Evolutionary conservation across 192 early-diverging fungal genomes (phyloP).

Genomic region (Entomortierella beljakovae): DNA sequence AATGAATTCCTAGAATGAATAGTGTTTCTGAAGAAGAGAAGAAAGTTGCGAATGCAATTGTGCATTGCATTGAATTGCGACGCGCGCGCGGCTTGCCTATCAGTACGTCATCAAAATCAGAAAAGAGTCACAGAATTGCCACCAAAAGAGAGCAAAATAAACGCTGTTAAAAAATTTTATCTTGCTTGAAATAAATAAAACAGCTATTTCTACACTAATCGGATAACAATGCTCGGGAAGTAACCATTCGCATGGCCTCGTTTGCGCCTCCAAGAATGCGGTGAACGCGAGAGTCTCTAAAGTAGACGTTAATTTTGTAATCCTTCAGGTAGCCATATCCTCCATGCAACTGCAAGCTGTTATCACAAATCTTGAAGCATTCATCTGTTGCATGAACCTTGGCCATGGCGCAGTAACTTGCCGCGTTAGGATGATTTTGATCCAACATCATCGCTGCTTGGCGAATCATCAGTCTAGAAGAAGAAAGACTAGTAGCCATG

Average conservation of each 20-base stretch:
- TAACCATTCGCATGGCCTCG: conserved; percentile 70
- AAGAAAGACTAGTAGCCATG: conserved; percentile 61
- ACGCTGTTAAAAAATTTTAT: no score
- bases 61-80: no score
- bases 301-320: conserved; percentile 68
- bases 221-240: conserved; percentile 59
- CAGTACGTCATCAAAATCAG: no score
- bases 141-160: no score
- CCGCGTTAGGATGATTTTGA: conserved; percentile 42
- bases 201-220: conserved; percentile 47
- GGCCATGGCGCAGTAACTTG: conserved; percentile 66
- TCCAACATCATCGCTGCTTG: conserved; percentile 61
- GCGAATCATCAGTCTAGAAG: conserved; percentile 64
- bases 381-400: conserved; percentile 66
- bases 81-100: no score
- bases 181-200: no score
- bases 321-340: conserved; percentile 73
- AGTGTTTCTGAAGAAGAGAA: no score
- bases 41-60: no score
- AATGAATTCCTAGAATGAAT: no score
- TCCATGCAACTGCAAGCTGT: conserved; percentile 64
- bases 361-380: conserved; percentile 64
- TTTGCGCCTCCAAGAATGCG: conserved; percentile 72
- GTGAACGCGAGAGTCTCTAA: conserved; percentile 68
- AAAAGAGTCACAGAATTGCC: no score